phyloP scores from a whole-genome alignment of 2,329 filamentous ascomycete species.

The Aspergillus nomiae region DNA sequence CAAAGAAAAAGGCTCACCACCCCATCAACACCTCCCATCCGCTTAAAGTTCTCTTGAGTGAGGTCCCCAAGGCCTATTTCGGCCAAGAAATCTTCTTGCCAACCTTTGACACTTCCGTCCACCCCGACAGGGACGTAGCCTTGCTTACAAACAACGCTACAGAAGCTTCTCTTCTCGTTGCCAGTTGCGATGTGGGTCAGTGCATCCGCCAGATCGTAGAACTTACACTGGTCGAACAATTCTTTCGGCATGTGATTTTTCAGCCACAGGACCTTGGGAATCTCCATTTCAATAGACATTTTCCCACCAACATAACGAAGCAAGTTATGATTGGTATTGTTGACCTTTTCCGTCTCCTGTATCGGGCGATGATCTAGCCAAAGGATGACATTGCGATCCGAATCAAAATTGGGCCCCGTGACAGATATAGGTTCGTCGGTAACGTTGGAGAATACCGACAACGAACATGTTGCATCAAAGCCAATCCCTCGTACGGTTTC shows the following conservation, averaged over 20 bases:
- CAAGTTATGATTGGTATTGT: conserved; percentile 86
- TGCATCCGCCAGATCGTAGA: conserved; percentile 92
- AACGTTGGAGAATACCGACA: conserved; percentile 85
- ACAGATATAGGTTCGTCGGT: conserved; percentile 91
- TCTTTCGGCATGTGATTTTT: conserved; percentile 97
- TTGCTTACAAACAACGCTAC: conserved; percentile 96
- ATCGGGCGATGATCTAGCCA: conserved; percentile 96
- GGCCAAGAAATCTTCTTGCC: conserved; percentile 92
- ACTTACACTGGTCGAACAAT: conserved; percentile 89
- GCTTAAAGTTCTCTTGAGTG: conserved; percentile 81
- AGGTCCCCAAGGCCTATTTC: conserved; percentile 86
- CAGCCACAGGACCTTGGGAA: conserved; percentile 96
- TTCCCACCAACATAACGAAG: conserved; percentile 94
- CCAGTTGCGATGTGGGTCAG: conserved; percentile 93
- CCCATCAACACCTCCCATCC: conserved; percentile 91
- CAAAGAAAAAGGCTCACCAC: conserved; percentile 70
- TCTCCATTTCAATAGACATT: conserved; percentile 99
- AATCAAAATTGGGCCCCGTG: conserved; percentile 82
- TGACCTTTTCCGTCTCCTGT: conserved; percentile 89
- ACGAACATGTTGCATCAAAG: conserved; percentile 98
- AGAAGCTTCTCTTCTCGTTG: conserved; percentile 88
- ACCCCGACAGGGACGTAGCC: conserved; percentile 96
- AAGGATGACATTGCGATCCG: conserved; percentile 91
- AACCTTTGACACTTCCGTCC: conserved; percentile 94
- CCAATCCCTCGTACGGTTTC: conserved; percentile 83